These are phyloP conservation scores for Botrytis byssoidea DNA, from an alignment of 2,329 filamentous ascomycete genomes.

Conservation along the genomic window DNA sequence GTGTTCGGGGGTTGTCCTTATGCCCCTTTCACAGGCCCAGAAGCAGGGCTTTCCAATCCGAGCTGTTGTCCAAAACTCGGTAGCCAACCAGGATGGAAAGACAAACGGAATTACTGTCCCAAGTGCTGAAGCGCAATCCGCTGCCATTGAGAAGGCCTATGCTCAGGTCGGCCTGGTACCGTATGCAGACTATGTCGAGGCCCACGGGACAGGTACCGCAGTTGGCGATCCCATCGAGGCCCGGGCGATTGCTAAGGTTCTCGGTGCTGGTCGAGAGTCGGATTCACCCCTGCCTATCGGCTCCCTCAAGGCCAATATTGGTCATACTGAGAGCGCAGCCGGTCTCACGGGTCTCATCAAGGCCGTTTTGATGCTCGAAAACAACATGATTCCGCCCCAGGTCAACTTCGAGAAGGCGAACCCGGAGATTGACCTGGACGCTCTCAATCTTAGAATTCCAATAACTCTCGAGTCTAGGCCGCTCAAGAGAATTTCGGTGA, in stretches of 20 bases:
- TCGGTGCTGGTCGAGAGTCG: neutral
- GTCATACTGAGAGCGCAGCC: slow-evolving; percentile 31
- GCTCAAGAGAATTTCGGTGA: slow-evolving; percentile 48
- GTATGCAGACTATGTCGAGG: neutral
- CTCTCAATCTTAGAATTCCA: neutral
- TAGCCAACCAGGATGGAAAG: slow-evolving; percentile 42
- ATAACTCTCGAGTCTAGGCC: neutral
- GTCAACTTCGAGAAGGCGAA: slow-evolving; percentile 43
- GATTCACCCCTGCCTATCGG: neutral
- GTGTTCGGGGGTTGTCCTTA: slow-evolving; percentile 56
- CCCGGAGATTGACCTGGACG: slow-evolving; percentile 24
- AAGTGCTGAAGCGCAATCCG: neutral
- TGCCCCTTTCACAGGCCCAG: slow-evolving; percentile 56
- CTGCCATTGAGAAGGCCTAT: neutral
- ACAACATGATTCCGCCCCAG: slow-evolving; percentile 41
- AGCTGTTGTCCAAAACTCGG: slow-evolving; percentile 53
- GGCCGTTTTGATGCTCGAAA: slow-evolving; percentile 42
- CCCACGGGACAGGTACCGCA: slow-evolving; percentile 23
- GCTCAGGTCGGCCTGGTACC: neutral
- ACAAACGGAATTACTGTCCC: neutral
- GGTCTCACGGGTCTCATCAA: slow-evolving; percentile 41
- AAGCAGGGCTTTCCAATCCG: slow-evolving; percentile 57
- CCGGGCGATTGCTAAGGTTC: slow-evolving; percentile 7
- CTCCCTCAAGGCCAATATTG: slow-evolving; percentile 33
- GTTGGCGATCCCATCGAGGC: slow-evolving; percentile 26